Conservation (phyloP, 108 stramenopile species). For the Conticribra guillardii region DNA sequence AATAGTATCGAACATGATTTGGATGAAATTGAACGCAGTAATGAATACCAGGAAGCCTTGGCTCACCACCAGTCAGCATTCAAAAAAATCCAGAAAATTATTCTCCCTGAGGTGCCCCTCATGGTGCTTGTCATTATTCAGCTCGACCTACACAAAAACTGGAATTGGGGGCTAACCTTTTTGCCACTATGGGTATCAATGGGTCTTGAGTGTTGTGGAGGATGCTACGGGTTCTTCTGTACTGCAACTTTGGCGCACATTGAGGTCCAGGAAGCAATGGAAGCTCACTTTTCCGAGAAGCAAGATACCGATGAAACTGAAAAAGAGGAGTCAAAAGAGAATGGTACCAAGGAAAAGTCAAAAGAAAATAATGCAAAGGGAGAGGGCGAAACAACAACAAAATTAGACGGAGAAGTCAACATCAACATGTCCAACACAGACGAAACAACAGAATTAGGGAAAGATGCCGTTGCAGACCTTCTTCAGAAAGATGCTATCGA, state of each 20-base stretch:
- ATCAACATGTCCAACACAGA: no score
- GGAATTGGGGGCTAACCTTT: constrained; percentile 77
- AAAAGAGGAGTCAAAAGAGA: constrained; percentile 34
- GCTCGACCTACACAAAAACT: constrained; percentile 58
- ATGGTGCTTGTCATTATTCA: constrained; percentile 69
- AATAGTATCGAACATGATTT: constrained; percentile 42
- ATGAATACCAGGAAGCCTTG: constrained; percentile 66
- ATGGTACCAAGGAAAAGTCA: constrained; percentile 5
- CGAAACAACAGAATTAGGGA: no score
- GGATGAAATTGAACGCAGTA: constrained; percentile 63
- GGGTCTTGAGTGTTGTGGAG: constrained; percentile 44
- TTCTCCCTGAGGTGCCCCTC: constrained; percentile 63
- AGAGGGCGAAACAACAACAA: not conserved
- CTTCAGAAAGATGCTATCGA: not conserved
- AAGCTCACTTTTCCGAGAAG: constrained; percentile 38
- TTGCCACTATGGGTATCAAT: constrained; percentile 72
- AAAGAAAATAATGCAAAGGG: constrained; percentile 11
- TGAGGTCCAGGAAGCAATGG: constrained; percentile 52
- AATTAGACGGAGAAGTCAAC: no score
- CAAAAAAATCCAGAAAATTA: constrained; percentile 39
- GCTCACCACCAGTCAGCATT: constrained; percentile 48
- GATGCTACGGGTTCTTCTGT: constrained; percentile 60
- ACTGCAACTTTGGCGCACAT: constrained; percentile 52
- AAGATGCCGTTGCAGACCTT: not conserved
- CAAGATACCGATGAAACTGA: constrained; percentile 35